Base-by-base conservation (phyloP, 129 eudicot genomes). In the Helichrysum umbraculigerum region DNA sequence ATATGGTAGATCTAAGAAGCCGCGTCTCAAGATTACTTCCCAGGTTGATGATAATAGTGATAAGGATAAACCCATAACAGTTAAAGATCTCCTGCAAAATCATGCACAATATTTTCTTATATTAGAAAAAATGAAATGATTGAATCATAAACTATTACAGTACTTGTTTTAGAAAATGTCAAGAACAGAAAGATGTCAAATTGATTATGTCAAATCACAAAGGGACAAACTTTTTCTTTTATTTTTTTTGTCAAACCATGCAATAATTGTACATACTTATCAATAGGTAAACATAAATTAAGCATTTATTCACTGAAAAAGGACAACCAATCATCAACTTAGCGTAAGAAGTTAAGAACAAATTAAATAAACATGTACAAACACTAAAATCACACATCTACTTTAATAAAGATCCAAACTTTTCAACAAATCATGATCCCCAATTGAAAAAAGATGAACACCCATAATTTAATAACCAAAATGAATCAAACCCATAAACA, bases 41-140 rank as follows among this genome's bases (percentile, higher is more conserved):
- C 83, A 81, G 28, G 86, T 82, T 76, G 96, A 88, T 72, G 83
- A 54, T 33, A 91, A 75, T 67, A 88, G 60, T 29, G 93, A 91
- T 6, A 87, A 76, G 30, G 89, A 88, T 74, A 86, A 83, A 54
- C 89, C 89, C 88, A 88, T 84, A 51, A 72, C 70, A 82, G 35
- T 77, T 67, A 22, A 61, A 78, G 44, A 66, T 57, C 52, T 17
- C 79, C 85, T 73, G 75, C 75, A 85, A 3, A 78, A 71, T 41
- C 28, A 57, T 56, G 30, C 73, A 11, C 41, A 56, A 66, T 57
- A 61, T 29, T 79, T 32, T 52, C 29, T 66, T 59, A 42, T 3
- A 60, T 59, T 62, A 70, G 21, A 57, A 35, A 25, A 54, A 16
- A 17, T 10, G 10, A 54, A 16, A 17, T 10, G 10, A 47, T 58